These are phyloP conservation scores for Colletotrichum scovillei DNA, from an alignment of 2,329 filamentous ascomycete genomes.

Conservation along the genomic window DNA sequence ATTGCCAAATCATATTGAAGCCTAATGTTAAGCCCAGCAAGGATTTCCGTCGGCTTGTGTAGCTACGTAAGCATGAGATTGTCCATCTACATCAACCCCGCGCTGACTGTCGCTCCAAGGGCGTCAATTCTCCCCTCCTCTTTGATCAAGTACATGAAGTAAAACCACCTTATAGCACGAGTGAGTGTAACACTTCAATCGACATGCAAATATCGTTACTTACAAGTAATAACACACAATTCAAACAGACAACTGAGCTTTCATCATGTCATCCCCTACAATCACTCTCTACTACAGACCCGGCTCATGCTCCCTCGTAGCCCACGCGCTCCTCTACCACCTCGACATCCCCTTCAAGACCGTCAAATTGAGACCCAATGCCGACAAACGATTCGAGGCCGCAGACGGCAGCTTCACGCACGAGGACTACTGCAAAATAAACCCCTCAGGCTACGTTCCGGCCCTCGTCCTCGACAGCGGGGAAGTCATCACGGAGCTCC, in stretches of 20 bases:
- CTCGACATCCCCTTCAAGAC: not conserved
- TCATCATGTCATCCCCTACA: not conserved
- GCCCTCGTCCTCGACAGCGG: slow-evolving; percentile 41
- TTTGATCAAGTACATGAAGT: not conserved
- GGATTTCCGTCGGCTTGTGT: not conserved
- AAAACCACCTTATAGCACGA: not conserved
- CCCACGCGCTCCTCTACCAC: not conserved
- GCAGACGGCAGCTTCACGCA: not conserved
- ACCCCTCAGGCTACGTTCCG: slow-evolving; percentile 43
- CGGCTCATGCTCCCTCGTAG: not conserved
- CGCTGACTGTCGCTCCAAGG: not conserved
- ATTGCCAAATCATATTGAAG: not conserved
- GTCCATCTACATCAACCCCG: not conserved
- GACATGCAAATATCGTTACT: not conserved
- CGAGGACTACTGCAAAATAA: not conserved
- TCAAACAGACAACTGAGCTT: not conserved
- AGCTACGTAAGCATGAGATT: not conserved
- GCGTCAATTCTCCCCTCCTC: not conserved
- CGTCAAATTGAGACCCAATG: not conserved
- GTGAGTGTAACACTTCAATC: not conserved
- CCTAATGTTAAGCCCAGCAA: not conserved
- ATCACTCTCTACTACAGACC: not conserved
- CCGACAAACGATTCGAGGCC: not conserved
- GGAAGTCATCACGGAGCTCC: slow-evolving; percentile 47
- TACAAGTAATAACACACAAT: not conserved